A percentile compares a stretch with the other conserved stretches of the same genome.
phyloP scores from a whole-genome alignment of 75 land plant genomes.

The Sequoiadendron giganteum region DNA sequence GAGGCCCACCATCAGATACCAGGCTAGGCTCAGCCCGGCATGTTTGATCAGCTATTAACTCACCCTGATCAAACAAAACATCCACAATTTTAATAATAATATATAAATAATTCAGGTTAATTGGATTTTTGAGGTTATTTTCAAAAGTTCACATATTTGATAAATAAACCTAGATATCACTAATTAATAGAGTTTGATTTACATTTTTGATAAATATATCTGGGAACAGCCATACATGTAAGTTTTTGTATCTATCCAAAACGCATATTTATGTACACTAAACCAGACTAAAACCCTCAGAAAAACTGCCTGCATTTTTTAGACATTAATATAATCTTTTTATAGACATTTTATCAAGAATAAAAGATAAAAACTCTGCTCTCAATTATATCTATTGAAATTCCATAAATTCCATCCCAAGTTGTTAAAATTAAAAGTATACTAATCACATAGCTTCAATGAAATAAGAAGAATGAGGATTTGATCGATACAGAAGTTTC shows the following conservation, averaged over 20 bases:
- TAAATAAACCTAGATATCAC: background rate
- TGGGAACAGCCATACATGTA: too few relatives aligned
- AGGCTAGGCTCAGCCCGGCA: conserved; percentile 51
- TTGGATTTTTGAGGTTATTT: background rate
- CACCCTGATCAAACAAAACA: conserved; percentile 12
- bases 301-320: too few relatives aligned
- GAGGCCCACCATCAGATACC: conserved; percentile 20
- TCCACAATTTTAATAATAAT: background rate
- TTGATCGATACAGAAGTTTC: background rate
- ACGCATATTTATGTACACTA: too few relatives aligned
- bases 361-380: background rate
- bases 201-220: background rate
- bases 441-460: background rate
- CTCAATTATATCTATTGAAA: background rate
- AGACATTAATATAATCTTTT: too few relatives aligned
- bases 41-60: conserved; percentile 21
- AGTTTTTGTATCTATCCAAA: too few relatives aligned
- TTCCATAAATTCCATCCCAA: background rate
- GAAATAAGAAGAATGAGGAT: background rate
- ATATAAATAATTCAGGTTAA: background rate
- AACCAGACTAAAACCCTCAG: background rate
- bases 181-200: background rate
- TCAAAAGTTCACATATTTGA: background rate
- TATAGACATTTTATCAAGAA: too few relatives aligned
- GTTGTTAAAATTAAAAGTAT: too few relatives aligned